Evolutionary conservation across 768 basidiomycete genomes (phyloP).

Genomic region (Hygrophoropsis aurantiaca): DNA sequence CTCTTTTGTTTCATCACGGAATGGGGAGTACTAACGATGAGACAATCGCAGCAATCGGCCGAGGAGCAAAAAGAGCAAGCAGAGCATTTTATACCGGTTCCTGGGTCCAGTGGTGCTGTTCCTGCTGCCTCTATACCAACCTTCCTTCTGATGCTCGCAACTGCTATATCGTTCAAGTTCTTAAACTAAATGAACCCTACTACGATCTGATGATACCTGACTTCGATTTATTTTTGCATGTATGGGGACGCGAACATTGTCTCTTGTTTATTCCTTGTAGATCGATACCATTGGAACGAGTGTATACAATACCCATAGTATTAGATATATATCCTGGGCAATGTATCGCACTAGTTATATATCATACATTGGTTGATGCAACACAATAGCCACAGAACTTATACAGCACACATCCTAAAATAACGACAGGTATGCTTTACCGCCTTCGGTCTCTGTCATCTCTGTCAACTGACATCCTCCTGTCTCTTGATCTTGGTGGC

Average conservation of each 20-base stretch:
- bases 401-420: constrained; percentile 3
- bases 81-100: constrained; percentile 59
- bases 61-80: constrained; percentile 55
- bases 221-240: neutral
- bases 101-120: constrained; percentile 43
- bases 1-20: no score
- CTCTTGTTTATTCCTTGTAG: no score
- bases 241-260: no score
- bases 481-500: constrained; percentile 17
- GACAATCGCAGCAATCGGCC: constrained; percentile 49
- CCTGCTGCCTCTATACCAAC: constrained; percentile 26
- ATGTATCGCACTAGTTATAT: neutral
- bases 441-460: constrained; percentile 15
- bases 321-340: neutral
- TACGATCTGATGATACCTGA: no score
- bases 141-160: constrained; percentile 17
- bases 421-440: no score
- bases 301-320: neutral
- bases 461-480: constrained; percentile 23
- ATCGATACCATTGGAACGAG: neutral
- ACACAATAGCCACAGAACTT: no score
- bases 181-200: constrained; percentile 4
- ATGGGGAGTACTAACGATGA: neutral
- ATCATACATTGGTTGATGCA: neutral
- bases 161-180: constrained; percentile 25